phyloP scores from a whole-genome alignment of 768 basidiomycete genomes.

The Lactarius pseudohatsudake region DNA sequence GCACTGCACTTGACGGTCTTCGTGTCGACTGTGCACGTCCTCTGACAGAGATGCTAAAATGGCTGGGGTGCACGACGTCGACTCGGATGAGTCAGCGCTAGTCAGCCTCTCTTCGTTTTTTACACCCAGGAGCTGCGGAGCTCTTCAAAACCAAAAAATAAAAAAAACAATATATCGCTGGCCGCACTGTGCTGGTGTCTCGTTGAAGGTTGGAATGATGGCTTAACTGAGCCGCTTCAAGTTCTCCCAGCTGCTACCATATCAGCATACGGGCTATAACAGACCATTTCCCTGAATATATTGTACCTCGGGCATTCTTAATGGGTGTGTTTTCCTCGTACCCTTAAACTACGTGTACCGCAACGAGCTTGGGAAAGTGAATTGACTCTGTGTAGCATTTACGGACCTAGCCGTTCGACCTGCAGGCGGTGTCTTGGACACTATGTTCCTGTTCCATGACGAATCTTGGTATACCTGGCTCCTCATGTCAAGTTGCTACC shows the following conservation, averaged over 20 bases:
- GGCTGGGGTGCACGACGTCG: not conserved
- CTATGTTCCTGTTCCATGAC: not conserved
- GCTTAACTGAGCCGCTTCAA: constrained; percentile 20
- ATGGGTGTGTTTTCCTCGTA: constrained; percentile 43
- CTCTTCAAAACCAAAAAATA: no score
- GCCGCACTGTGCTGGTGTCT: constrained; percentile 15
- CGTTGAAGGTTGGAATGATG: constrained; percentile 24
- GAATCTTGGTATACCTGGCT: constrained; percentile 29
- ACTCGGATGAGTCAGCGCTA: not conserved
- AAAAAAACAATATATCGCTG: not conserved
- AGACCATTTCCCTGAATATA: not conserved
- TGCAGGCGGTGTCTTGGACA: constrained; percentile 6
- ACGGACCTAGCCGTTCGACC: not conserved
- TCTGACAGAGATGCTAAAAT: not conserved
- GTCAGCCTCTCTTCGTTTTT: no score
- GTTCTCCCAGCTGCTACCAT: constrained; percentile 20
- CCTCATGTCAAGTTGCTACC: constrained; percentile 35
- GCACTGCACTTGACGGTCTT: not conserved
- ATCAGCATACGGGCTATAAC: constrained; percentile 12
- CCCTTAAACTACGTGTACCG: constrained; percentile 35
- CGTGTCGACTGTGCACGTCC: not conserved
- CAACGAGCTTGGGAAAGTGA: constrained; percentile 47
- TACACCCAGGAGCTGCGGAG: no score
- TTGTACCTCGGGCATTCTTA: constrained; percentile 41
- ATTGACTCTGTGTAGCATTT: constrained; percentile 18